Evolutionary conservation across 805 yeast species (phyloP).

Genomic region (Myxozyma udenii): DNA sequence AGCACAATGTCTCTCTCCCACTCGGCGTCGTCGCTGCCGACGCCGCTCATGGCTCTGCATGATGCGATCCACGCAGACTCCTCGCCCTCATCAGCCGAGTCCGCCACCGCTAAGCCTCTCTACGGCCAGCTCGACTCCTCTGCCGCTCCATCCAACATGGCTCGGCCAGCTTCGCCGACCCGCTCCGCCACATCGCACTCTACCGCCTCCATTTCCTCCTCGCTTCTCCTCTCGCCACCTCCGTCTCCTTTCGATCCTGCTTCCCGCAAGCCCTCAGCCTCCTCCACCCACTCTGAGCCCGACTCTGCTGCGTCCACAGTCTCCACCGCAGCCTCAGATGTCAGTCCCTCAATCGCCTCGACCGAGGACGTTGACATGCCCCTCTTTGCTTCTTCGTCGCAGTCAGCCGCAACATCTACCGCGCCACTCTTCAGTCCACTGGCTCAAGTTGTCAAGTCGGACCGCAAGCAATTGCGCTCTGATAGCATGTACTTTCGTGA

Average conservation of each 20-base stretch:
- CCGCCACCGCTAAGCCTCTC: not conserved
- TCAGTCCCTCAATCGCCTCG: not conserved
- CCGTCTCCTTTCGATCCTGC: slow-evolving; percentile 19
- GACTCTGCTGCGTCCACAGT: slow-evolving; percentile 3
- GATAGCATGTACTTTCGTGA: slow-evolving; percentile 16
- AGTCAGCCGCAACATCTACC: not conserved
- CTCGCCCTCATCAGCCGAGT: not conserved
- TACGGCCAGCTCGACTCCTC: not conserved
- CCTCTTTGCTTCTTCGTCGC: slow-evolving; percentile 4
- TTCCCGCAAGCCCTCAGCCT: not conserved
- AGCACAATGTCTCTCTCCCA: not conserved
- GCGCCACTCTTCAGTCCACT: slow-evolving; percentile 23
- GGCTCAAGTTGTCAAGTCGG: slow-evolving; percentile 16
- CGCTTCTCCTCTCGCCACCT: slow-evolving; percentile 24
- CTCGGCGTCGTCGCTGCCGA: slow-evolving; percentile 20
- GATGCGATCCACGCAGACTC: slow-evolving; percentile 2
- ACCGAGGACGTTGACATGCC: slow-evolving; percentile 7
- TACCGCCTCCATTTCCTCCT: slow-evolving; percentile 1
- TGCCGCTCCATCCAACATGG: not conserved
- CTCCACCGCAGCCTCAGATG: slow-evolving; percentile 27
- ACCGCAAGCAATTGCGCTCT: not conserved
- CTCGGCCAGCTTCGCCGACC: not conserved
- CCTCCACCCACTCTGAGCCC: not conserved
- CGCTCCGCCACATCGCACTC: not conserved
- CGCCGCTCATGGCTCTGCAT: slow-evolving; percentile 18